Base-by-base conservation (phyloP, 495 filamentous ascomycete species). In the Tuber indicum region DNA sequence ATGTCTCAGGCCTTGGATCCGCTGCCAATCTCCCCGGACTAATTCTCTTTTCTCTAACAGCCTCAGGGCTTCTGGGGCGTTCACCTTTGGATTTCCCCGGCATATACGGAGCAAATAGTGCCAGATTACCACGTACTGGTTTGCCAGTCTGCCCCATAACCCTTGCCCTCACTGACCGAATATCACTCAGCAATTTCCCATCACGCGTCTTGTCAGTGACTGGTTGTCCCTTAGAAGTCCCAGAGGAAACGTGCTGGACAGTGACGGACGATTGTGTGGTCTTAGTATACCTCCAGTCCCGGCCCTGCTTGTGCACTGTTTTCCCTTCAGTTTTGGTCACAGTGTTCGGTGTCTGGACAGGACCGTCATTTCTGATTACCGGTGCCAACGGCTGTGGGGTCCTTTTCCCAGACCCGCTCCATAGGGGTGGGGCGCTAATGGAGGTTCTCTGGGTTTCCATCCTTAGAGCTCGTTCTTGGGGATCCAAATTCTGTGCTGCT, bases 111-210 rank as follows among this genome's bases (percentile, higher is more conserved):
- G 78, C 81, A 71, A 80, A 82, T 66, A 83, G 32, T 42, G 81
- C 76, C 46, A 83, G 75, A 44, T 72, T 79, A n/a, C 75, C 79
- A n/a, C 78, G 77, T 21, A 69, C 71, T 17, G 70, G 62, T 73
- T 76, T 83, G 16, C 71, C 74, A 17, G 26, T 66, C 58, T 66
- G 26, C n/a, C 73, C 73, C 74, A 78, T 74, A 36, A 82, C 74
- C 62, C 75, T 79, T 32, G 79, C 82, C 46, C 82, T 73, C 52
- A 83, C 75, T 36, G 79, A 84, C n/a, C 80, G 77, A 75, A 84
- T 84, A 42, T 84, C 82, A 42, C 80, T 84, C n/a, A 84, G 77
- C 62, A 84, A 46, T 72, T 77, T 78, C 17, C 82, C 77, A 58
- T 83, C 79, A 69, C 72, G 77, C 32, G 72, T 78, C 70, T 69